Evolutionary conservation across 2,329 filamentous ascomycete genomes (phyloP), one percentile per base, ranked within the genome.

Genomic region (Botrytis hyacinthi): DNA sequence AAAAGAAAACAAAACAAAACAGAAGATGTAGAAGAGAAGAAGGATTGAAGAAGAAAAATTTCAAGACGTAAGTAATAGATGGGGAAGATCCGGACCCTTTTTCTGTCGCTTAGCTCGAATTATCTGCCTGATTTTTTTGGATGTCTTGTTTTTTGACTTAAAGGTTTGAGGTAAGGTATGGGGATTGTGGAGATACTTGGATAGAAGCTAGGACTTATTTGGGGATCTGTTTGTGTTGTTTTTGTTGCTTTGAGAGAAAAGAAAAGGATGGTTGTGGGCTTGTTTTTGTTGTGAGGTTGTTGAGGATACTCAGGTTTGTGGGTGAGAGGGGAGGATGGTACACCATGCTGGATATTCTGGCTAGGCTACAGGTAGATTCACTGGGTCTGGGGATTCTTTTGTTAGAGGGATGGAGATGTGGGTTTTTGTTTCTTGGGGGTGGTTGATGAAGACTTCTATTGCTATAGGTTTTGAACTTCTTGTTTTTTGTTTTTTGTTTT

Each of bases 91-190:
- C 48, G 37, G 66, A 69, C 37, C 66, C 48, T 59, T 69, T 68
- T 68, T 37, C 35, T n/a, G 5, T 69, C 66, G 48, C 66, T 69
- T 69, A 69, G 37, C 40, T 51, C 26, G 48, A 29, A 54, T 26
- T 42, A 26, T 68, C 66, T 57, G 48, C 35, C 48, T 42, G 48
- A 22, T 42, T 57, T 16, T 51, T n/a, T 54, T n/a, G 26, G 26
- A n/a, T n/a, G 48, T 54, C 48, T 54, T n/a, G 10, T 14, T n/a
- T 6, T 40, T 54, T 2, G 9, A 2, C 2, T 29, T 16, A 3
- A 9, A 42, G 16, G 51, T n/a, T 42, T 57, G 48, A 42, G 29
- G 22, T 20, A 37, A 57, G 9, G 35, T 3, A n/a, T n/a, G 7
- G 26, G 26, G 26, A 54, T 67, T 40, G 42, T 54, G 35, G 26